Evolutionary conservation across 2,329 filamentous ascomycete genomes (phyloP).

Genomic region (Monascus ruber): DNA sequence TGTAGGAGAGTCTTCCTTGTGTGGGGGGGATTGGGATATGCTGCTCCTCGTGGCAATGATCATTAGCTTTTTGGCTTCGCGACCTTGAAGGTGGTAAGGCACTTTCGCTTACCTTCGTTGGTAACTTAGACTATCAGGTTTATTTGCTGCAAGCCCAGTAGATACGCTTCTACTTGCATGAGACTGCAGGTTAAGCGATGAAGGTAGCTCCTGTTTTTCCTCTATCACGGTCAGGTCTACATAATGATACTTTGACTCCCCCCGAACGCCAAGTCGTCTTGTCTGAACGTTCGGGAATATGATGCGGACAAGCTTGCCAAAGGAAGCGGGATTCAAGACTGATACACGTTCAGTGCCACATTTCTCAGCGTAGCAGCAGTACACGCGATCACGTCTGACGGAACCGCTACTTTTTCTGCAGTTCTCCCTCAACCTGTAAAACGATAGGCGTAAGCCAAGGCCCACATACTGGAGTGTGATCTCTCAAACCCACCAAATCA

Average conservation of each 20-base stretch:
- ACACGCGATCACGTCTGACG: constrained; percentile 84
- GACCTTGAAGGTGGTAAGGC: neutral
- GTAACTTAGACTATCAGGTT: constrained; percentile 15
- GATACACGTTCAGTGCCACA: constrained; percentile 91
- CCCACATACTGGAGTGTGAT: neutral
- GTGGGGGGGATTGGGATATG: constrained; percentile 21
- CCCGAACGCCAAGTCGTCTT: constrained; percentile 77
- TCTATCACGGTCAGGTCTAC: constrained; percentile 39
- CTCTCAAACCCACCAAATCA: constrained; percentile 34
- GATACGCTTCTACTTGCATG: constrained; percentile 11
- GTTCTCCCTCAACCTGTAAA: constrained; percentile 35
- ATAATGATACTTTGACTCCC: constrained; percentile 98
- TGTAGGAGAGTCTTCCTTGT: constrained; percentile 28
- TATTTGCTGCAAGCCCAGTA: constrained; percentile 11
- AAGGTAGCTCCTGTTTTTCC: constrained; percentile 29
- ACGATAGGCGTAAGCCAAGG: neutral
- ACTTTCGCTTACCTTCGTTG: constrained; percentile 17
- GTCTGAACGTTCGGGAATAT: constrained; percentile 94
- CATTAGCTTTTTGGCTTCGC: neutral
- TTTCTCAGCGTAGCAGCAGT: constrained; percentile 85
- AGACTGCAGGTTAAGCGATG: constrained; percentile 14
- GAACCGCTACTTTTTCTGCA: constrained; percentile 45
- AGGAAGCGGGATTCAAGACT: constrained; percentile 90
- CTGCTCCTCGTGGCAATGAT: constrained; percentile 16
- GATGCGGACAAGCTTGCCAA: constrained; percentile 91